Base-by-base conservation (phyloP, 129 eudicot genomes). In the Centaurea solstitialis region DNA sequence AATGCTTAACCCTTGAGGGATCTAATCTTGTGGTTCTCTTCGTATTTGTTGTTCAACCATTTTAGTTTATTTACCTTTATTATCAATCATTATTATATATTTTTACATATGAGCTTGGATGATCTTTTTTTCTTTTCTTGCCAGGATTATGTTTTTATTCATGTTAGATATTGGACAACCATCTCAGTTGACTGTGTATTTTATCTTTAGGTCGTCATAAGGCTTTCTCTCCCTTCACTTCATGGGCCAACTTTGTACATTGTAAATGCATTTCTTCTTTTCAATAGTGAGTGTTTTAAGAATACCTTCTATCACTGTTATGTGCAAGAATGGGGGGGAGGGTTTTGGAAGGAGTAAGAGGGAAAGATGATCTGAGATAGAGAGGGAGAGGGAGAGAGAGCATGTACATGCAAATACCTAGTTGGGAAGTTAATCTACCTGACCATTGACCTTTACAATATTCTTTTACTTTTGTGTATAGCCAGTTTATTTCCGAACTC, bases 1-100 rank as follows among this genome's bases (percentile, higher is more conserved):
- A 86, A 89, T 93, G 73, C 66, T 80, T 81, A 78, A 45, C 30
- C 39, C 85, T 79, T 61, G 41, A 70, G 62, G 76, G 75, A 18
- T 83, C 68, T 72, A 72, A 68, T 68, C 18, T 72, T 74, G 47
- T 45, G 50, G 50, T 41, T 68, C 70, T 18, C 57, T 76, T 21
- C 41, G 50, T n/a, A 70, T 37, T 57, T 77, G 57, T 75, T 23
- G 33, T 67, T 75, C 86, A 37, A 75, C 39, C 41, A 50, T 37
- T 38, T 65, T 17, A 12, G 30, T 75, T 38, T 17, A 13, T 77
- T 30, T 66, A 30, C 13, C 21, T 65, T 45, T 22, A 75, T 68
- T 38, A 50, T 53, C 59, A 30, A 15, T 53, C 64, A 82, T 68
- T 9, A 28, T 78, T 21, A 9, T 12, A 65, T 66, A 39, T 67